Evolutionary conservation across 129 eudicot species (phyloP).

Genomic region (Helianthus tuberosus): DNA sequence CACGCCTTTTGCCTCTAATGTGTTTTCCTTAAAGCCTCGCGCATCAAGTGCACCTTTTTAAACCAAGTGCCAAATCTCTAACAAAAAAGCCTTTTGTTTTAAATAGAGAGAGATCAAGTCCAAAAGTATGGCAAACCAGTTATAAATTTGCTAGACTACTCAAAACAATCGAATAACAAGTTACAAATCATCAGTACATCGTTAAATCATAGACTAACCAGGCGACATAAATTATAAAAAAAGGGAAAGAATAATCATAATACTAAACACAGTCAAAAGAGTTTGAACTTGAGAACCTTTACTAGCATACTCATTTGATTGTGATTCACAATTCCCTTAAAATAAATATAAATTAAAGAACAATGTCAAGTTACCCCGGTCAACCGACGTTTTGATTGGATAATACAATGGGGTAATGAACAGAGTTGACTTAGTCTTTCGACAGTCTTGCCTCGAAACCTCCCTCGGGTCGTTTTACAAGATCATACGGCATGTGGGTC

Average conservation of each 20-base stretch:
- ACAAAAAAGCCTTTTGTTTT: conserved; percentile 14
- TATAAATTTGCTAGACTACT: conserved; percentile 16
- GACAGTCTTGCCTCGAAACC: conserved; percentile 68
- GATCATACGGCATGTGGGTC: conserved; percentile 61
- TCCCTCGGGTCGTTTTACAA: conserved; percentile 66
- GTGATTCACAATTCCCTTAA: conserved; percentile 16
- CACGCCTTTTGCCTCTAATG: no score
- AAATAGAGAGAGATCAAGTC: conserved; percentile 15
- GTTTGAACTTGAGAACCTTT: neutral
- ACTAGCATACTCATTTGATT: conserved; percentile 10
- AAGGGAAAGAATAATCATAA: neutral
- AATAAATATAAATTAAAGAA: conserved; percentile 6
- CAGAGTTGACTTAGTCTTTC: conserved; percentile 45
- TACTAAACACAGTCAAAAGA: conserved; percentile 25
- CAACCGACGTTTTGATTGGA: conserved; percentile 12
- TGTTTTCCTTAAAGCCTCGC: no score
- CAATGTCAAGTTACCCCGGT: conserved; percentile 18
- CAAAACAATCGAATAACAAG: conserved; percentile 22
- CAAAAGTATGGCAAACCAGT: conserved; percentile 9
- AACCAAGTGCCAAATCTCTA: neutral
- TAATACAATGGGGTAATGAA: conserved; percentile 30
- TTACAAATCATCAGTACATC: conserved; percentile 31
- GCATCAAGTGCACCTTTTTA: no score
- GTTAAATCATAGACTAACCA: conserved; percentile 13
- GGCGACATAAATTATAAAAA: neutral